These are phyloP conservation scores for Emericellopsis atlantica DNA, from an alignment of 2,329 filamentous ascomycete species.

Conservation along the genomic window DNA sequence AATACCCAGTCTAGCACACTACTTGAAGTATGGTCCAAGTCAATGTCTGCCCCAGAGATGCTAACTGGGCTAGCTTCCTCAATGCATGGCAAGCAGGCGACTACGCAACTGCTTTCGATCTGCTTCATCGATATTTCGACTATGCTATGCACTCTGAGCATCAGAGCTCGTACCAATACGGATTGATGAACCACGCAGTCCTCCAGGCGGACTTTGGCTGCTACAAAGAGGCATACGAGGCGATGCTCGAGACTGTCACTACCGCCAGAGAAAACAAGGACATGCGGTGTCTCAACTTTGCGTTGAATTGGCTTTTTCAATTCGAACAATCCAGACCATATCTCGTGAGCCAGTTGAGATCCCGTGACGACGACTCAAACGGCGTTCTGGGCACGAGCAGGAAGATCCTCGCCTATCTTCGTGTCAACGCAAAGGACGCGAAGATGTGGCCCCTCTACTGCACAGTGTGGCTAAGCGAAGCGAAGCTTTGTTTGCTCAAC, in stretches of 20 bases:
- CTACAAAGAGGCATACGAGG: conserved; percentile 76
- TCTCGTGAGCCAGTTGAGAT: conserved; percentile 48
- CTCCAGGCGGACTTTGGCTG: conserved; percentile 93
- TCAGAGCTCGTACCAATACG: conserved; percentile 85
- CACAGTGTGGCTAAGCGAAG: conserved; percentile 74
- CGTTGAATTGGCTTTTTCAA: conserved; percentile 90
- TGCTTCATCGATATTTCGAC: conserved; percentile 89
- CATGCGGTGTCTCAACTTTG: conserved; percentile 85
- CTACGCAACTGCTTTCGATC: conserved; percentile 80
- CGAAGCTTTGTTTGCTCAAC: conserved; percentile 63
- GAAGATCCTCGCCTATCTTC: conserved; percentile 73
- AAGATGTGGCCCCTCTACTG: conserved; percentile 79
- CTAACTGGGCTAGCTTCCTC: conserved; percentile 49
- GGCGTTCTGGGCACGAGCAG: conserved; percentile 67
- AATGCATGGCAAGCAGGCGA: conserved; percentile 89
- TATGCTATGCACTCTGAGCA: conserved; percentile 84
- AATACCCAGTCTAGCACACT: conserved; percentile 64
- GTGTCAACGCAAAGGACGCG: conserved; percentile 72
- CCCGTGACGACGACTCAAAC: conserved; percentile 36
- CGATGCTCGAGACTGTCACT: conserved; percentile 89
- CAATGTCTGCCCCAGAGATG: conserved; percentile 3
- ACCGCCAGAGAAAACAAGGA: conserved; percentile 93
- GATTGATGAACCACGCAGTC: conserved; percentile 82
- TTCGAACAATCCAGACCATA: conserved; percentile 77
- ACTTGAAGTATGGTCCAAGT: conserved; percentile 42